phyloP scores from a whole-genome alignment of 306 rosid species.

The Corylus americana region DNA sequence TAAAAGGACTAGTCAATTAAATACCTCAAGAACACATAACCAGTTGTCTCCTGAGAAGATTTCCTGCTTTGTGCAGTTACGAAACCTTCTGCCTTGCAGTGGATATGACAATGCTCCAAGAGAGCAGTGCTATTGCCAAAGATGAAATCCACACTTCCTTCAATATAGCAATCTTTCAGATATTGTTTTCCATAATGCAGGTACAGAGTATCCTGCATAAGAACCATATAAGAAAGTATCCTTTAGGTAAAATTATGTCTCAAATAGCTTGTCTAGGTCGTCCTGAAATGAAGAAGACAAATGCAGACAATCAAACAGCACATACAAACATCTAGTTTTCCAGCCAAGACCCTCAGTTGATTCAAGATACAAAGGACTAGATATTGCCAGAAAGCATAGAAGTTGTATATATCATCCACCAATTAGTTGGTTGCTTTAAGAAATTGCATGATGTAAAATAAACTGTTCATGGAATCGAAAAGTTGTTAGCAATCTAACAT shows the following conservation, averaged over 20 bases:
- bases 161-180: slow-evolving; percentile 84
- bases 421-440: neutral
- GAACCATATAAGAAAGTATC: slow-evolving; percentile 11
- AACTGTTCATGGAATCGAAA: neutral
- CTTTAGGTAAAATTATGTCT: slow-evolving; percentile 2
- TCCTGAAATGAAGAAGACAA: slow-evolving; percentile 23
- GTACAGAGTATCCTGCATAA: slow-evolving; percentile 80
- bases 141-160: slow-evolving; percentile 93
- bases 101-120: slow-evolving; percentile 82
- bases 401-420: neutral
- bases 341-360: slow-evolving; percentile 3
- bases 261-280: slow-evolving; percentile 1
- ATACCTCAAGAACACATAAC: slow-evolving; percentile 84
- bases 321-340: slow-evolving; percentile 16
- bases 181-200: slow-evolving; percentile 79
- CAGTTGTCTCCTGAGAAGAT: slow-evolving; percentile 82
- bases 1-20: slow-evolving; percentile 8
- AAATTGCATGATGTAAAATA: neutral
- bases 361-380: slow-evolving; percentile 11
- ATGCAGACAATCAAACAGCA: slow-evolving; percentile 12
- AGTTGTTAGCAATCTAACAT: slow-evolving; percentile 7
- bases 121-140: slow-evolving; percentile 92
- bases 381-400: neutral
- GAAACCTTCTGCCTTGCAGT: slow-evolving; percentile 80
- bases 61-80: slow-evolving; percentile 85